Evolutionary conservation across 306 rosid genomes (phyloP), one percentile per base, ranked within the genome.

Genomic region (Pyrus communis): DNA sequence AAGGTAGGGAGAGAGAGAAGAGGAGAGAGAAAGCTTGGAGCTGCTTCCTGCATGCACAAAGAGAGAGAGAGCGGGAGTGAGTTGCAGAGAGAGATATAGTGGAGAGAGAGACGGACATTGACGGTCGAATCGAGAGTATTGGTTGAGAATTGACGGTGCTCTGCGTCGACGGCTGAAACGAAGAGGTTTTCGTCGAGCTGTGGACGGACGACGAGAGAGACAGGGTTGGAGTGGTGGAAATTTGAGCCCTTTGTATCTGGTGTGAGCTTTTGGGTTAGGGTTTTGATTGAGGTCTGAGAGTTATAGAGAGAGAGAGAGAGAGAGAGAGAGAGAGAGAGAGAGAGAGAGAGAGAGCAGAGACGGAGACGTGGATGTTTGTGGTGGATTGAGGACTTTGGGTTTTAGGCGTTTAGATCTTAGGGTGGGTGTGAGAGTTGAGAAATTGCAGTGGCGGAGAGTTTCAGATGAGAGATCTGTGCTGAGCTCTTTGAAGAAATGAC

Each of bases 401-500:
- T 22, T 11, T 23, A 1, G 30, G 35, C 10, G 74, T 30, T 28
- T 30, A 59, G 84, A 74, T 52, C 45, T 25, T 15, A 22, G 35
- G 73, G 38, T 18, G 21, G 14, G 77, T 33, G 55, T 60, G 13
- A 17, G 61, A 64, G 70, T 54, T 78, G 3, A 58, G 40, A 78
- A 64, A 72, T 76, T 49, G 33, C 21, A 15, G 54, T 8, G 14
- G 73, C 13, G 46, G 49, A 30, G 85, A 46, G 76, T 66, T 54
- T 78, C 83, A 62, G 82, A 86, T 87, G 92, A 84, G 83, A 85
- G 93, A 93, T 90, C 95, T 93, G 86, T 77, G 83, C 67, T 91
- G 81, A 83, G 82, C 43, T 43, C 42, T 70, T 62, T n/a, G 25
- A 73, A 71, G 70, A 69, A 79, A 89, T 90, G 98, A 73, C 91